A percentile compares a stretch with the other conserved stretches of the same genome.
phyloP scores from a whole-genome alignment of 805 yeast species.

The Metschnikowia lochheadii region DNA sequence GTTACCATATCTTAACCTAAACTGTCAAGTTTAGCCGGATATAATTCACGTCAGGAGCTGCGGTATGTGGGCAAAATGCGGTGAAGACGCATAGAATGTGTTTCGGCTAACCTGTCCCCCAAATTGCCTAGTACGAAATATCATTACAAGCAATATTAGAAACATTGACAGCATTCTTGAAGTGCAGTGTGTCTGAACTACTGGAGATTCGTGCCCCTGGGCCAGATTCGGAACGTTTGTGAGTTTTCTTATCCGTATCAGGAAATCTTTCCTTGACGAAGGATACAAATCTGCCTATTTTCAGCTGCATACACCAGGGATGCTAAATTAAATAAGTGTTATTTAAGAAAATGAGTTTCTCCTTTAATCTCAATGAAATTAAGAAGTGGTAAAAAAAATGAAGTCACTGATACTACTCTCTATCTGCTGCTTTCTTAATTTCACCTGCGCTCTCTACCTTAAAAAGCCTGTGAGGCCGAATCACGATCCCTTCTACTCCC shows the following conservation, averaged over 20 bases:
- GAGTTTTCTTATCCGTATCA: neutral
- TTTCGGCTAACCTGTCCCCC: neutral
- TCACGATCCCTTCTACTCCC: constrained; percentile 6
- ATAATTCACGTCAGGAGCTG: neutral
- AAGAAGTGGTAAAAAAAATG: neutral
- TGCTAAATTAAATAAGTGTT: neutral
- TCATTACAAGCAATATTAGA: neutral
- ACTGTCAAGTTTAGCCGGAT: neutral
- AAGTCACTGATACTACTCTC: neutral
- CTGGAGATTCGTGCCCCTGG: neutral
- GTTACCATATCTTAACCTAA: neutral
- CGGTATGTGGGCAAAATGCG: neutral
- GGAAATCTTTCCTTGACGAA: neutral
- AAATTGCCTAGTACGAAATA: neutral
- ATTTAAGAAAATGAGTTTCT: neutral
- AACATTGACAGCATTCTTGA: neutral
- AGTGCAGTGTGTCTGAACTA: neutral
- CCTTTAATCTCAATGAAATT: neutral
- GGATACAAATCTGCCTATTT: neutral
- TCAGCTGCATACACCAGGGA: neutral
- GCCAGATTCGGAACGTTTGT: neutral
- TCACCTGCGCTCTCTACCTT: constrained; percentile 1
- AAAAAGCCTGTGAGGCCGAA: constrained; percentile 2
- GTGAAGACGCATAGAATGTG: neutral
- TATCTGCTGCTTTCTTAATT: neutral